Evolutionary conservation across 768 basidiomycete genomes (phyloP), one percentile per base, ranked within the genome.

Genomic region (Rhizopogon vesiculosus): DNA sequence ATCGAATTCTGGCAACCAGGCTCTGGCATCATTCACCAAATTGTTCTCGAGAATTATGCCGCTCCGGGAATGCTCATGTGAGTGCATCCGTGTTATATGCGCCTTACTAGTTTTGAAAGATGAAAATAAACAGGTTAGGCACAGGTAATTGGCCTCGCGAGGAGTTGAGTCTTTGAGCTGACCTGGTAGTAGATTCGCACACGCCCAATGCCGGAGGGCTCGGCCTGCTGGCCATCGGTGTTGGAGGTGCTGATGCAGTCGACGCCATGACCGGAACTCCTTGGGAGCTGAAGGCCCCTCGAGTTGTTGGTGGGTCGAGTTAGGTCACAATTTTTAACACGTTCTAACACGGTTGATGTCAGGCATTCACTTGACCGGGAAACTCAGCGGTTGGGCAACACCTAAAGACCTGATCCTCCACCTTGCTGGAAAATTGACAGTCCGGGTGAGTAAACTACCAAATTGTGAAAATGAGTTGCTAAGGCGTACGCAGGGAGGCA

Each of bases 1-100:
- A 97, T 98, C 61, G 96, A 98, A 72, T 99, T 98, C 71, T 98
- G 97, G 96, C 78, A 82, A 64, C 97, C 97, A 33, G 97, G 97
- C 31, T 72, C 71, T 15, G 91, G 91, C 18, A 93, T 92, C 59
- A 96, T 99, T 59, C 97, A 99, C 69, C 97, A 98, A 68, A 97
- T 98, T 56, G 96, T 99, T 3, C 78, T 99, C 55, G 96, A 99
- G 72, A 96, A 96, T 64, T 98, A 98, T 67, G 94, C 95, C 29
- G 93, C 94, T 45, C 94, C 93, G 6, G 94, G 93, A 58, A 88
- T 93, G 82, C 78, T 95, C 29, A 94, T 96, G 93, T 91, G 58
- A 60, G 80, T 65, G 7, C 15, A 68, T 25, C 51, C 38, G 45
- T 35, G 54, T 57, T 42, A 53, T 56, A 28, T 38, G 45, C 19